A percentile compares a stretch with the other conserved stretches of the same genome.
phyloP scores from a whole-genome alignment of 148 eudicot genomes.

The Fagopyrum homotropicum region DNA sequence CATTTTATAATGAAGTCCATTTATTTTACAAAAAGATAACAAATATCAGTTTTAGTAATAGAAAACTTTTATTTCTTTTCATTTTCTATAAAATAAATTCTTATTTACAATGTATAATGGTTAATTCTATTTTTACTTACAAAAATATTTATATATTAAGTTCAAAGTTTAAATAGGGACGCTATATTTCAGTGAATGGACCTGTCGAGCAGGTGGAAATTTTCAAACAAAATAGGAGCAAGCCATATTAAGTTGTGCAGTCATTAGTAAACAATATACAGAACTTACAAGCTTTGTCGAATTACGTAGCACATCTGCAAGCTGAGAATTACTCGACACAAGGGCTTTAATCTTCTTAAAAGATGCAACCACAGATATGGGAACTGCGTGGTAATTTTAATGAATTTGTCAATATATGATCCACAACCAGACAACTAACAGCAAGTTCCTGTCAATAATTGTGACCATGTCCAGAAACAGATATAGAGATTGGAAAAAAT shows the following conservation, averaged over 20 bases:
- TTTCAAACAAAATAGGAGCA: not conserved
- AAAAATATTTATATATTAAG: too few relatives aligned
- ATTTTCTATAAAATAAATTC: too few relatives aligned
- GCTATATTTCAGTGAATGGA: too few relatives aligned
- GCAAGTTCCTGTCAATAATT: not conserved
- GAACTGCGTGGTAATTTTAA: conserved; percentile 41
- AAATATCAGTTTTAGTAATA: too few relatives aligned
- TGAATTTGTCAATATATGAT: not conserved
- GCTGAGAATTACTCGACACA: conserved; percentile 62
- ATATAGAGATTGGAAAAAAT: not conserved
- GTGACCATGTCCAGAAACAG: not conserved
- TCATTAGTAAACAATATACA: not conserved
- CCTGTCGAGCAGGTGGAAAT: not conserved
- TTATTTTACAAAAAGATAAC: too few relatives aligned
- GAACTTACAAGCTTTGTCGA: conserved; percentile 79
- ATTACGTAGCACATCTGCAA: conserved; percentile 66
- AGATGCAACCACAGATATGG: conserved; percentile 79
- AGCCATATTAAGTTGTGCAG: not conserved
- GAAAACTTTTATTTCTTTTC: too few relatives aligned
- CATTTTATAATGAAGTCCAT: too few relatives aligned
- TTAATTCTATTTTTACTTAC: too few relatives aligned
- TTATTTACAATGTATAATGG: too few relatives aligned
- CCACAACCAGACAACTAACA: not conserved
- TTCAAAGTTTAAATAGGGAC: too few relatives aligned
- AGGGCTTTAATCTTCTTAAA: conserved; percentile 93